phyloP scores from a whole-genome alignment of 2,329 filamentous ascomycete species.

The Verticillium zaregamsianum region DNA sequence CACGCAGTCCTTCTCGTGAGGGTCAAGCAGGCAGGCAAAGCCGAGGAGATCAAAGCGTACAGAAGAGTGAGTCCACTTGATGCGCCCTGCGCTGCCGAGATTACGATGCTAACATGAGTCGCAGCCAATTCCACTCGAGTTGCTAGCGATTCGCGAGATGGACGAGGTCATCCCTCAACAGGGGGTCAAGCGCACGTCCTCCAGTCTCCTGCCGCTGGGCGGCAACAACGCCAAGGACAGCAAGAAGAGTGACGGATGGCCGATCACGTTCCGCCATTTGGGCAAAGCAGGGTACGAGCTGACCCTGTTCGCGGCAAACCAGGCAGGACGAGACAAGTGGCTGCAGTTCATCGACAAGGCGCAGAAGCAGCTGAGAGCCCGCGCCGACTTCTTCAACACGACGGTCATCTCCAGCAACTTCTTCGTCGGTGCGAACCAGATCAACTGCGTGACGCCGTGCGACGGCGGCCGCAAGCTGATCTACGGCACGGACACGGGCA shows the following conservation, averaged over 20 bases:
- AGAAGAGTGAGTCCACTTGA: slow-evolving; percentile 50
- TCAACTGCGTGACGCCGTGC: slow-evolving; percentile 92
- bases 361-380: slow-evolving; percentile 80
- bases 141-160: slow-evolving; percentile 94
- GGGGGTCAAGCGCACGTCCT: slow-evolving; percentile 82
- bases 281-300: slow-evolving; percentile 94
- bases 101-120: slow-evolving; percentile 2
- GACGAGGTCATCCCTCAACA: slow-evolving; percentile 84
- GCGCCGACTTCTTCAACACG: slow-evolving; percentile 86
- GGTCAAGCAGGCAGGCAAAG: slow-evolving; percentile 87
- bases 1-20: slow-evolving; percentile 90
- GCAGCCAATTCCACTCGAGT: slow-evolving; percentile 85
- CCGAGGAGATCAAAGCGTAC: slow-evolving; percentile 92
- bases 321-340: slow-evolving; percentile 89
- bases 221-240: slow-evolving; percentile 42
- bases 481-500: slow-evolving; percentile 89
- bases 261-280: slow-evolving; percentile 93
- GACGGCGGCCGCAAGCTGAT: slow-evolving; percentile 94
- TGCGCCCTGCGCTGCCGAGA: not conserved
- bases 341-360: slow-evolving; percentile 92
- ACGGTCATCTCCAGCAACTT: slow-evolving; percentile 56
- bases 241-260: slow-evolving; percentile 72
- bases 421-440: slow-evolving; percentile 66
- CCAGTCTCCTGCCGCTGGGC: slow-evolving; percentile 64
- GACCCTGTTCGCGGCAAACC: slow-evolving; percentile 81